Evolutionary conservation across 176 grass and related monocot species (phyloP), one percentile per base, ranked within the genome.

Genomic region (Bromus sterilis): DNA sequence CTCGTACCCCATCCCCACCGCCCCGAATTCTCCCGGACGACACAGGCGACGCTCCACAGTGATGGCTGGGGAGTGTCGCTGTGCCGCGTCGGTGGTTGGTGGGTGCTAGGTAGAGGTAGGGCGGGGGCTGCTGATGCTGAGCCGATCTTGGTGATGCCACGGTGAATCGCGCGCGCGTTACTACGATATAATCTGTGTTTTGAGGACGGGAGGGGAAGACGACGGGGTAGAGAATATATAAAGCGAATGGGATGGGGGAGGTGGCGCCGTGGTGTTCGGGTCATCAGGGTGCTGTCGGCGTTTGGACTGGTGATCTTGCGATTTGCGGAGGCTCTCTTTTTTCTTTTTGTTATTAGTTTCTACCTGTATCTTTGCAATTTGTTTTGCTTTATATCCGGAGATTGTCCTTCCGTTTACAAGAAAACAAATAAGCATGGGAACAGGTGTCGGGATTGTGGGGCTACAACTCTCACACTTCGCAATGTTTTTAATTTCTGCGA

Each of bases 1-100:
- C 68, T 72, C 68, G 41, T 74, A 78, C 34, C 64, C 83, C 78
- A 51, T 85, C 71, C 86, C 80, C 86, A 74, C 66, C 44, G 34
- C 75, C 12, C 36, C 32, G 43, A 53, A 53, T 53, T 53, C 49
- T 7, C 21, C n/a, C 18, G 63, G 13, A 60, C 26, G 29, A 30
- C 71, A 59, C 28, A 8, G 31, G 20, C 70, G 31, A 37, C 2
- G 49, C 76, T 30, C 59, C 16, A 18, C 26, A 61, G 26, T 43
- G 75, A 6, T 25, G 55, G 75, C 3, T 25, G 55, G 26, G 14
- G 68, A n/a, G 42, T 56, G 48, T n/a, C n/a, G 67, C 25, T 41
- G 41, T 13, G 39, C 37, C 0, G 66, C 66, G 77, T 1, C 69
- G 60, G 58, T 60, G 18, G 28, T 33, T 79, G 40, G 77, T 64